Evolutionary conservation across 106 monocot genomes (phyloP).

Genomic region (Amphibolis antarctica): DNA sequence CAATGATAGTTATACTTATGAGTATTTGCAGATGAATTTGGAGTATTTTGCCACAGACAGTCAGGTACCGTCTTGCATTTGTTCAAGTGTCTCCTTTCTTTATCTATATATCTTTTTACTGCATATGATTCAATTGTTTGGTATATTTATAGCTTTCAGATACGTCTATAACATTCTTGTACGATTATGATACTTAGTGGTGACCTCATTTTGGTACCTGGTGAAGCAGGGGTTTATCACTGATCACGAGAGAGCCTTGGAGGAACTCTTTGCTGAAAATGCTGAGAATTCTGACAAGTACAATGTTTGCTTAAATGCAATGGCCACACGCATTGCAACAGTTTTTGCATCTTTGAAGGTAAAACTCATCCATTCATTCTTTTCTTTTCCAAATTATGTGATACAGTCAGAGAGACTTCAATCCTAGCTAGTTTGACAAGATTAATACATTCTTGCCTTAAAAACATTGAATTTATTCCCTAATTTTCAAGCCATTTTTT

Average conservation of each 20-base stretch:
- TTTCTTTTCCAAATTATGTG: too few relatives aligned
- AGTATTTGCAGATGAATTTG: conserved; percentile 83
- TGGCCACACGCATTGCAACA: conserved; percentile 90
- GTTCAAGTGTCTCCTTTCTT: background rate
- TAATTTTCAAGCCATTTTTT: too few relatives aligned
- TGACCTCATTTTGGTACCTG: background rate
- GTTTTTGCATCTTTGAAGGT: conserved; percentile 91
- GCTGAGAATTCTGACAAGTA: conserved; percentile 70
- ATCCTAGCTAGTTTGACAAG: too few relatives aligned
- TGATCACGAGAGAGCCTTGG: conserved; percentile 89
- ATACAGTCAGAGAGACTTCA: too few relatives aligned
- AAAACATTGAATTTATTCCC: too few relatives aligned
- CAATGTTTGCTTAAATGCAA: conserved; percentile 66
- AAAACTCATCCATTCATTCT: background rate
- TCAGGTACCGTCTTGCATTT: conserved; percentile 44
- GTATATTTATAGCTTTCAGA: background rate
- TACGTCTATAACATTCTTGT: background rate
- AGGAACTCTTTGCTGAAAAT: conserved; percentile 93
- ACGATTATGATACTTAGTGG: background rate
- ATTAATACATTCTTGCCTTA: too few relatives aligned
- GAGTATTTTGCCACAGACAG: conserved; percentile 97
- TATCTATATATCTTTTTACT: background rate
- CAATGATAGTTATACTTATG: conserved; percentile 1
- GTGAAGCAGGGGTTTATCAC: conserved; percentile 66
- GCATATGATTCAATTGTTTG: background rate